Evolutionary conservation across 176 grass and related monocot species (phyloP), one percentile per base, ranked within the genome.

Genomic region (Cenchrus purpureus): DNA sequence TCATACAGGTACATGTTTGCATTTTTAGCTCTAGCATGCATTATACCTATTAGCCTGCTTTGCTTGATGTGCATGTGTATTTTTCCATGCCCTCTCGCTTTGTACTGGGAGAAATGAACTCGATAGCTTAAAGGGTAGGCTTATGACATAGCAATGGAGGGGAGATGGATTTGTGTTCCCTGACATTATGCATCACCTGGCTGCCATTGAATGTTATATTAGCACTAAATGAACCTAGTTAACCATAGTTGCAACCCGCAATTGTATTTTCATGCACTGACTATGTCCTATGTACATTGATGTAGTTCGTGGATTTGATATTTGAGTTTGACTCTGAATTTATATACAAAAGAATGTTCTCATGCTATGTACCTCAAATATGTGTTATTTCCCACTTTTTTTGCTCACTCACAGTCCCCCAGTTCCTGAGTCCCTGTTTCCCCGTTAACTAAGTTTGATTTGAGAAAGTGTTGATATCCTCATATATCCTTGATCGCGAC

Each of bases 1-100:
- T 98, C 97, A 74, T 98, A 98, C 82, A 97, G 94, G 94, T 97
- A 86, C 6, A 12, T 77, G 58, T 83, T 57, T 76, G 62, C 8
- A 55, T 65, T 91, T 79, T 34, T 65, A 52, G 37, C 46, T 25
- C 12, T 25, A 73, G 16, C 45, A 58, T 80, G 29, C 32, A 52
- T 13, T 60, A 51, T 79, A 65, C 2, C n/a, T 68, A 62, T 69
- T 53, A 11, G 57, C 29, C 11, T 46, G 10, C 45, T 63, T 82
- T 76, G 43, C 71, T 82, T 82, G n/a, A 76, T 66, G 29, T 58
- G 9, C 29, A 20, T 63, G 49, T 45, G 76, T 85, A 76, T 85
- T 16, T 79, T 79, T 51, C 8, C 29, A 28, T 83, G 46, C 22
- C 40, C 1, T 86, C 12, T 57, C 68, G 8, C 17, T 85, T 43